These are phyloP conservation scores for Rhytidiadelphus loreus DNA, from an alignment of 225 moss, liverwort and hornwort genomes.

Conservation along the genomic window DNA sequence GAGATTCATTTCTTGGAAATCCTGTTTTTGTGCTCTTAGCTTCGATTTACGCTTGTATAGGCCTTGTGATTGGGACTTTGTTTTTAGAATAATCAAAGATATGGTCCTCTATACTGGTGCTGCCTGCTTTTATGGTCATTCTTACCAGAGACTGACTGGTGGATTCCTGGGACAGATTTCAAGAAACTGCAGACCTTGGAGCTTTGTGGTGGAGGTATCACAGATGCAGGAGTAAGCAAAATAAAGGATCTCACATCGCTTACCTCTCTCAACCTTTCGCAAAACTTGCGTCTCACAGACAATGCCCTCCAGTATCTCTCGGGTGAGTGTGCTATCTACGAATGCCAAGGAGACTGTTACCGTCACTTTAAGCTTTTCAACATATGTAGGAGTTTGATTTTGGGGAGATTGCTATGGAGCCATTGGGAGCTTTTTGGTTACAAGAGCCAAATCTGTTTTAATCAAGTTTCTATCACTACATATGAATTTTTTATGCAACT, in stretches of 20 bases:
- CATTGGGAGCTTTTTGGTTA: neutral
- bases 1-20: neutral
- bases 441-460: neutral
- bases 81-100: neutral
- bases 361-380: neutral
- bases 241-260: constrained; percentile 72
- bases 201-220: constrained; percentile 80
- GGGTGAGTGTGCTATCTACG: constrained; percentile 6
- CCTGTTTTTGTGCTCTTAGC: neutral
- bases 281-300: constrained; percentile 72
- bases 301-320: constrained; percentile 73
- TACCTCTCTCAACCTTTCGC: constrained; percentile 80
- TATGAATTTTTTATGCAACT: neutral
- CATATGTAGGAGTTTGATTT: neutral
- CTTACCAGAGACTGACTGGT: neutral
- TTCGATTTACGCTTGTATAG: neutral
- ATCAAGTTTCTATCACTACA: neutral
- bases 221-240: constrained; percentile 71
- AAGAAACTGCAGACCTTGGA: constrained; percentile 75
- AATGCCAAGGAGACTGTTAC: neutral
- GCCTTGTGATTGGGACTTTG: neutral
- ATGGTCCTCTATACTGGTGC: neutral
- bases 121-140: neutral
- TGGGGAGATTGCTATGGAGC: neutral
- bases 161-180: constrained; percentile 50